Base-by-base conservation (phyloP, 768 basidiomycete species). In the Kwoniella botswanensis region DNA sequence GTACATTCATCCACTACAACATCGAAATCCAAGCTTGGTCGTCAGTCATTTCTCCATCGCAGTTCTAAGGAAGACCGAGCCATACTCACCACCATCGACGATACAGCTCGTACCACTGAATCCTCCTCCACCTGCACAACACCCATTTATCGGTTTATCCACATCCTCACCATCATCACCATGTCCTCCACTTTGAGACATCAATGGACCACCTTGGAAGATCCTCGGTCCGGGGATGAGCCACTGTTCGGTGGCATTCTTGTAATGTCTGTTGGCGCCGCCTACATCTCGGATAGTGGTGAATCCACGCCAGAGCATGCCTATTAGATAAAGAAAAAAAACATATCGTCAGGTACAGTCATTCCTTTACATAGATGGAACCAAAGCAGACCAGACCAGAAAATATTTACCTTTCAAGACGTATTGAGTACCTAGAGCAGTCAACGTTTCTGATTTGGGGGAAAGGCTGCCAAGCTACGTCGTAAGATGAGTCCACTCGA, bases 261-360 rank as follows among this genome's bases (percentile, higher is more conserved):
- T 65, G 67, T 67, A 69, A 58, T 63, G 63, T 35, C 70, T n/a
- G n/a, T 57, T 71, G 21, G 74, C 74, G 2, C 74, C 74, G 3
- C 74, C 74, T 2, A 76, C 74, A 57, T 76, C 72, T 18, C 74
- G 54, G 3, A 76, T 70, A 12, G 74, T 76, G 3, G 74, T 76
- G 54, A 73, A 76, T 3, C 74, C 74, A 26, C 72, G 42, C 35
- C 35, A 73, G n/a, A 76, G 72, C 74, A 76, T 76, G 2, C 74
- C 74, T 74, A 55, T 12, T 44, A 21, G 22, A 11, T 44, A 0
- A 4, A 4, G 4, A 29, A 29, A 29, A 46, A 46, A 56, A 10
- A 22, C n/a, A n/a, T 26, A 46, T 18, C 44, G 11, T 46, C 2
- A 46, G 44, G 29, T 29, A 29, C 29, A 29, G 29, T 29, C 2